Evolutionary conservation across 176 grass and related monocot species (phyloP), one percentile per base, ranked within the genome.

Genomic region (Cenchrus americanus): DNA sequence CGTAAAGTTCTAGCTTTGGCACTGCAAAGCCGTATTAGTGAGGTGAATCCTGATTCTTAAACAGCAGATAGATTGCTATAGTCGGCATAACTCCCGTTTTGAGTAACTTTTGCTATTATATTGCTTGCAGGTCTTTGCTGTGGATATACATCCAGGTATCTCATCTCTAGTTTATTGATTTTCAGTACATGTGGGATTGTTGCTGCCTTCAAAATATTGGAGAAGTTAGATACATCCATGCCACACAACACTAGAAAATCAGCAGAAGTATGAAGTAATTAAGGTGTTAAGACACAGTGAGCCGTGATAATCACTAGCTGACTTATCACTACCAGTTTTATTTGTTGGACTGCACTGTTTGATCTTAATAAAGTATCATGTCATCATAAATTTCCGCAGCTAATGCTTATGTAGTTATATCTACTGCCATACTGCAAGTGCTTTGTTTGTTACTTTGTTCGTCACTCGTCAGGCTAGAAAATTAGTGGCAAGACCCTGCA

Each of bases 121-220:
- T 75, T 85, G 4, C 30, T 84, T 77, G 41, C 89, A 98, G 96
- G 96, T 96, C 73, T 99, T 99, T 89, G 96, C 93, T 81, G 93
- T 99, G 51, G 96, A 99, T 85, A 92, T 99, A 94, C 96, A 99
- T 80, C 96, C 96, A 87, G 96, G 96, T 96, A 98, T 60, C 48
- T 80, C 49, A 67, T 79, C 60, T 40, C 24, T 55, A n/a, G 17
- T 37, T 37, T 37, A 37, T 37, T n/a, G 21, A 23, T 65, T 15
- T 51, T 66, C 61, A 8, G 32, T 41, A 22, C 48, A 18, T 26
- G 10, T 58, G 23, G 12, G 50, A 4, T 66, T 73, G 14, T 75
- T 14, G 8, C 27, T 59, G 26, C 4, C 48, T 24, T 8, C 66
- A 75, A 54, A 80, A 2, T 73, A 53, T 32, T 67, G 0, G 22